These are phyloP conservation scores for Linum lewisii DNA, from an alignment of 345 rosid genomes.

Conservation along the genomic window DNA sequence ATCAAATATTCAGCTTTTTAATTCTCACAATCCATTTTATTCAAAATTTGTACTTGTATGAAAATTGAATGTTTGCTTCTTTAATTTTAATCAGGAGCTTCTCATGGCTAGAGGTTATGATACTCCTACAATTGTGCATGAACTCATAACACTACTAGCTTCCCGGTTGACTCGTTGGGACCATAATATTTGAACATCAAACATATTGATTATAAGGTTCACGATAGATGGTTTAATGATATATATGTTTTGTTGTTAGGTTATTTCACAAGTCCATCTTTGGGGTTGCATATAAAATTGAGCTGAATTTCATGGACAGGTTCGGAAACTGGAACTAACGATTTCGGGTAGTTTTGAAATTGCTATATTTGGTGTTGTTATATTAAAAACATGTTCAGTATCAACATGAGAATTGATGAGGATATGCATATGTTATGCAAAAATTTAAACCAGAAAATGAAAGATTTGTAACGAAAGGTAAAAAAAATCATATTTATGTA, in stretches of 20 bases:
- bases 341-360: too few relatives aligned
- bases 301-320: constrained; percentile 92
- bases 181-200: constrained; percentile 40
- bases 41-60: not conserved
- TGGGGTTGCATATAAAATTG: constrained; percentile 94
- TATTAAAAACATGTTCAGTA: constrained; percentile 2
- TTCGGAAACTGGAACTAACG: constrained; percentile 13
- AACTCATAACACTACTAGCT: constrained; percentile 72
- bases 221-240: not conserved
- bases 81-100: constrained; percentile 49
- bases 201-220: too few relatives aligned
- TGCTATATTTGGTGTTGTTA: not conserved
- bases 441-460: constrained; percentile 87
- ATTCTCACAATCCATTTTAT: constrained; percentile 13
- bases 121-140: constrained; percentile 78
- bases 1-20: constrained; percentile 15
- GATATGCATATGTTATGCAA: constrained; percentile 70
- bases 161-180: constrained; percentile 85
- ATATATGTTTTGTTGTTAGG: constrained; percentile 26
- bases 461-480: constrained; percentile 82
- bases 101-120: constrained; percentile 74
- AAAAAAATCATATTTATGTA: not conserved
- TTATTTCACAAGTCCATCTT: constrained; percentile 85
- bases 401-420: constrained; percentile 69
- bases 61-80: not conserved